Evolutionary conservation across 257 asterid species (phyloP), one percentile per base, ranked within the genome.

Genomic region (Scutellaria baicalensis): DNA sequence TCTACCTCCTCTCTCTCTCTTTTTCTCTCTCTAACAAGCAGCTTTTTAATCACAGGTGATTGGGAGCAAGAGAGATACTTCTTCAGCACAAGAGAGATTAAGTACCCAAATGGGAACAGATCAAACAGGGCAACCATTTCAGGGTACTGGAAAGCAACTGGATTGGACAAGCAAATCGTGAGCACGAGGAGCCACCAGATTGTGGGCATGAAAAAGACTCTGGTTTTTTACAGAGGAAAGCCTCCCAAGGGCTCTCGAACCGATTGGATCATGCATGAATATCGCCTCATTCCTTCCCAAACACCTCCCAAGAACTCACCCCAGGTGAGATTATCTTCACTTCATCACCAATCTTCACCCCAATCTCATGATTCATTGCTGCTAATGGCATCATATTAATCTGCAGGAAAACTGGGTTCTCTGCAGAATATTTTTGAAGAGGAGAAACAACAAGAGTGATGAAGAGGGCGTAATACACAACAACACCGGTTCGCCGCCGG

Each of bases 121-220:
- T 74, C 88, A 31, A 84, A 86, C 77, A 75, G 92, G 77, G 92
- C 92, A 21, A 84, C 92, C 49, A 78, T 58, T 55, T 86, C 92
- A 9, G 92, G 92, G 4, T 86, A 83, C 74, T 86, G 92, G 92
- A 86, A 86, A 21, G 85, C 87, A 4, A 86, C 92, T 16, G 92
- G 92, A 1, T 61, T 76, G 21, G 92, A 86, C 77, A 86, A 82
- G 75, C 81, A 76, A 16, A 74, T 86, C 45, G 64, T 76, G 66
- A 71, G 76, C 42, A 8, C 71, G 2, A 80, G 70, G 52, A 66
- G 33, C 70, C 60, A 52, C 14, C 81, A 77, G 35, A 21, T 77
- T 58, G 86, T 86, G 1, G 92, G 92, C 40, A 65, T 78, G 86
- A 86, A 84, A 47, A 86, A 84, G 27, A 86, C 89, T 4, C 89